Evolutionary conservation across 2,329 filamentous ascomycete genomes (phyloP), one percentile per base, ranked within the genome.

Genomic region (Alternaria brassicae): DNA sequence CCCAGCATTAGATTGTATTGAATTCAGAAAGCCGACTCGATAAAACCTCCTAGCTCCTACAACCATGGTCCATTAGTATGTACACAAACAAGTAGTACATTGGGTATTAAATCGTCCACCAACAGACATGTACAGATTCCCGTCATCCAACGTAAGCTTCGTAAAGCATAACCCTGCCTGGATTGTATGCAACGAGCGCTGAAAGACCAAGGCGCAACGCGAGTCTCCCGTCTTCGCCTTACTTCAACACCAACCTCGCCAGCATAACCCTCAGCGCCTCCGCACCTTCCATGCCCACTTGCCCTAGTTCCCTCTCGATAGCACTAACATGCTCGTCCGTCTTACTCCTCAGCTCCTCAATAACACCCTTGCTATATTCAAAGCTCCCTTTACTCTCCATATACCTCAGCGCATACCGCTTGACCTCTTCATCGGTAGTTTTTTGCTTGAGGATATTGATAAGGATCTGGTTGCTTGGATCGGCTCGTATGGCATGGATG

Each of bases 361-460:
- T 77, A 36, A 83, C 91, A 50, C 85, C 82, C 59, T 88, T 84
- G 15, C 91, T 94, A 76, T 98, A 97, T 53, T 89, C 88, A 75
- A 99, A 97, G 74, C 90, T 96, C 36, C 93, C 93, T 1, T 91
- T 96, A 63, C 85, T 83, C 77, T 97, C 89, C 92, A 99, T 96
- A 76, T 97, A 96, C 44, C 84, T 84, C 19, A 98, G 89, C 3
- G 95, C 95, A 76, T 97, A 98, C 61, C 87, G 83, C 83, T 98
- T 98, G 53, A 98, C 91, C 72, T 94, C 90, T 45, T 91, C 88
- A 70, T 97, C 91, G 19, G 84, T 86, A 1, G 93, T 93, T 80
- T 93, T 94, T 78, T 97, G 93, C 79, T 92, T 92, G 40, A 98
- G 83, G 56, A 98, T 97, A 74, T 95, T 97, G 77, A 97, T 86